Conservation (phyloP, 2,329 filamentous ascomycete genomes). For the Colletotrichum falcatum region DNA sequence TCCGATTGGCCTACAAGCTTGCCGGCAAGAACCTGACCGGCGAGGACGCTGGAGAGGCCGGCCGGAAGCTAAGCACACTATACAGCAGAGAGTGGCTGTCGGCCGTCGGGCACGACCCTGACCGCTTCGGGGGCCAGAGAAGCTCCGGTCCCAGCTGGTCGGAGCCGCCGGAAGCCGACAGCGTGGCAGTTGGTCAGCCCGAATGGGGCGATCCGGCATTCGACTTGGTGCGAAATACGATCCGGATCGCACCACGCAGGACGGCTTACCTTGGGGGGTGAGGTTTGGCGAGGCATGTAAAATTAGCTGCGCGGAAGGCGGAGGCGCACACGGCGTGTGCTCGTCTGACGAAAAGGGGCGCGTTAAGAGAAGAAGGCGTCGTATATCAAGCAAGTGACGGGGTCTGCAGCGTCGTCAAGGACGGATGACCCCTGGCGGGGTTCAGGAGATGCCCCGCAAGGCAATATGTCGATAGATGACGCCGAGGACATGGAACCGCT, state of each 20-base stretch:
- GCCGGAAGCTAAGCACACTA: background rate
- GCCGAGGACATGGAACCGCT: background rate
- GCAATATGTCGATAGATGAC: slow-evolving; percentile 3
- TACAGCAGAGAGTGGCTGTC: slow-evolving; percentile 21
- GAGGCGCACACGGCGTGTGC: background rate
- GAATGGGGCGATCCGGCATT: background rate
- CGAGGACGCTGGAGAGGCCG: background rate
- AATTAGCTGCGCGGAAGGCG: background rate
- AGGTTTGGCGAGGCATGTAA: background rate
- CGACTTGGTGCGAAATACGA: background rate
- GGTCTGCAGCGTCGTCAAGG: slow-evolving; percentile 2
- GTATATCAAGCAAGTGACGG: background rate
- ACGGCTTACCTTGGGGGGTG: background rate
- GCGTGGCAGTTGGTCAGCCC: background rate
- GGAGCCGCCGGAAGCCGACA: background rate
- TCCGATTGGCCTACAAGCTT: slow-evolving; percentile 25
- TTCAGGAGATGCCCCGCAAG: slow-evolving; percentile 10
- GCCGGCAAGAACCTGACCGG: background rate
- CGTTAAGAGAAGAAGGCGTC: slow-evolving; percentile 14
- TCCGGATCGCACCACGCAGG: slow-evolving; percentile 6
- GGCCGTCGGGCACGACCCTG: slow-evolving; percentile 6
- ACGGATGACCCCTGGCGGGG: slow-evolving; percentile 21
- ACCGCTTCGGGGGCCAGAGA: background rate
- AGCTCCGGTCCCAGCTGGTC: background rate
- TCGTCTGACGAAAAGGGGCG: background rate